These are phyloP conservation scores for Pythium diclinum DNA, from an alignment of 352 stramenopile genomes.

Conservation along the genomic window DNA sequence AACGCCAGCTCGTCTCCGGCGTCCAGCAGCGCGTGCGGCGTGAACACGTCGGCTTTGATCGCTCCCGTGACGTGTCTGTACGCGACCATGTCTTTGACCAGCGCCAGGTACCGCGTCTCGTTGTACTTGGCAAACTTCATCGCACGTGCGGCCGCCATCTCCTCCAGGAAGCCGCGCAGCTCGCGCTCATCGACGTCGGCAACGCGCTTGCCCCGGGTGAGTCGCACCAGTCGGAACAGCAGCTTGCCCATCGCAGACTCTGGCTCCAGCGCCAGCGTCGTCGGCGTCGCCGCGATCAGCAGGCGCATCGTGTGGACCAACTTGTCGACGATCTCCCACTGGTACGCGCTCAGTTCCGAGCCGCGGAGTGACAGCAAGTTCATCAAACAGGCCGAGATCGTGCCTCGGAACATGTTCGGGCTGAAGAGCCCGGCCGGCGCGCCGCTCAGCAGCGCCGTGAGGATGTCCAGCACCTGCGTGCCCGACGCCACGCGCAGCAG, in stretches of 20 bases:
- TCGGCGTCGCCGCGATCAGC: constrained; percentile 32
- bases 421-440: constrained; percentile 51
- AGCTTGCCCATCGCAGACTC: constrained; percentile 53
- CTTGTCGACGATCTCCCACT: constrained; percentile 45
- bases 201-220: constrained; percentile 11
- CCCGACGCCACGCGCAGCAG: constrained; percentile 47
- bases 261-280: constrained; percentile 30
- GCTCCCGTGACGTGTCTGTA: constrained; percentile 39
- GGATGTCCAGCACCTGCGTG: constrained; percentile 63
- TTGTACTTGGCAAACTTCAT: constrained; percentile 63
- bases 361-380: constrained; percentile 33
- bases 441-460: constrained; percentile 56
- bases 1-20: constrained; percentile 6
- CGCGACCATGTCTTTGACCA: constrained; percentile 47
- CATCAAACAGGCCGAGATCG: constrained; percentile 47
- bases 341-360: constrained; percentile 42
- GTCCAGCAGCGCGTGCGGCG: constrained; percentile 14
- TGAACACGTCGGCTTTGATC: constrained; percentile 5
- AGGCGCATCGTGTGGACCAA: constrained; percentile 53
- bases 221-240: constrained; percentile 51
- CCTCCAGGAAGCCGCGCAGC: constrained; percentile 41
- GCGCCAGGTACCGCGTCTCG: constrained; percentile 31
- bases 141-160: constrained; percentile 44
- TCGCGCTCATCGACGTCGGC: constrained; percentile 4
- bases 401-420: constrained; percentile 72